Percentiles rank a stretch among this genome's conserved stretches.
phyloP scores from a whole-genome alignment of 106 monocot species.

The Alisma plantagoaquatica region DNA sequence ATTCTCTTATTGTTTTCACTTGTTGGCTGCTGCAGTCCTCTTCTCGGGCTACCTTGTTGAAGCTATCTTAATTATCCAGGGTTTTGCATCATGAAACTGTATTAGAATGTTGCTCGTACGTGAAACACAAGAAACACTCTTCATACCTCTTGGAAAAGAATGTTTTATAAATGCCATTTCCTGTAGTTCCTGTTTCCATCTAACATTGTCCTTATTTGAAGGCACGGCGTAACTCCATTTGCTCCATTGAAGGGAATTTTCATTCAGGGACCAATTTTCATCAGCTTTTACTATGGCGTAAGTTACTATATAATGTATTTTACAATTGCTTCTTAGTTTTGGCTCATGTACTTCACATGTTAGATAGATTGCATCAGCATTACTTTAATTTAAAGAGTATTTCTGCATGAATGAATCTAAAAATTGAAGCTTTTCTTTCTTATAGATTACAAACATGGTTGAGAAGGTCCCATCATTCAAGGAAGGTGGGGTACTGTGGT shows the following conservation, averaged over 20 bases:
- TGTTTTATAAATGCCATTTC: background rate
- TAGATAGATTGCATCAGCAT: no score
- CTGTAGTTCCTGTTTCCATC: no score
- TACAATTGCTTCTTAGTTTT: no score
- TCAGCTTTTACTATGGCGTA: conserved; percentile 95
- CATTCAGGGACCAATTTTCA: conserved; percentile 88
- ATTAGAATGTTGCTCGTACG: no score
- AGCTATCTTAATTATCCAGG: background rate
- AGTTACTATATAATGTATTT: no score
- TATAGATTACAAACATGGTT: conserved; percentile 89
- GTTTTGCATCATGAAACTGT: background rate
- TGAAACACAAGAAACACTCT: background rate
- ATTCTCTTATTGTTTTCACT: no score
- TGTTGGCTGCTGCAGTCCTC: no score
- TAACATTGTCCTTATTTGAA: conserved; percentile 12
- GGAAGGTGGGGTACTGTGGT: conserved; percentile 83
- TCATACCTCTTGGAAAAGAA: background rate
- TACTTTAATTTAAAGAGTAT: no score
- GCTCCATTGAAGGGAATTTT: conserved; percentile 80
- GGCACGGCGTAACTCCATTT: conserved; percentile 95
- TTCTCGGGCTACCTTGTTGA: background rate
- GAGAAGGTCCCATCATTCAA: conserved; percentile 98
- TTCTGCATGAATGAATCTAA: no score
- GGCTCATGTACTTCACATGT: no score
- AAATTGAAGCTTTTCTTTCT: background rate